Base-by-base conservation (phyloP, 2,329 filamentous ascomycete species). In the Fusarium virguliforme region DNA sequence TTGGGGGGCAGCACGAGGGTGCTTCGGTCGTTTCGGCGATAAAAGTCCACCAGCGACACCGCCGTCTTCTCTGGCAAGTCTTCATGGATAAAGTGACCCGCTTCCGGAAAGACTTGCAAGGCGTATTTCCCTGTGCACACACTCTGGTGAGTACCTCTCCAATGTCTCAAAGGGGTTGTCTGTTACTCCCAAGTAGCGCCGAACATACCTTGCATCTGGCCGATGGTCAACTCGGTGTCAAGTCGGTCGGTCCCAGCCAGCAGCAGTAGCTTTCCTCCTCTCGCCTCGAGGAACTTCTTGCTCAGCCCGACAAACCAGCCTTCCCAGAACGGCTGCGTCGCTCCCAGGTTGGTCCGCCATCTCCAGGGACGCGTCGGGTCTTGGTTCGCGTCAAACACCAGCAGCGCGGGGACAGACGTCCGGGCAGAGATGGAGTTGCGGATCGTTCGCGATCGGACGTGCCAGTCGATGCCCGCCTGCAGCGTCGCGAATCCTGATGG, bases 21-120 rank as follows among this genome's bases (percentile, higher is more conserved):
- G 75, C 90, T 94, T 67, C 95, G 87, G 82, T 98, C 95, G 78
- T 99, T 99, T 59, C 96, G 87, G 73, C 91, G 92, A 77, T 96
- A 95, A 78, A 99, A 98, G 78, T 99, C 96, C 2, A 92, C 93
- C 57, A 98, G 84, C 8, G 94, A 88, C 74, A 92, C 86, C 1
- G 96, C 96, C 46, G 92, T 97, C 84, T 95, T 97, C 77, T 94
- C 92, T 0, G 96, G 95, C 55, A 95, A 88, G 79, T 99, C 96
- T 80, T 99, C 96, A 72, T 99, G 96, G 62, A 99, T 90, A 77
- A 99, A 99, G 80, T 99, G 96, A 0, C 96, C 96, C 2, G 96
- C 94, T 79, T 97, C 94, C 1, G 96, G 95, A 75, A 98, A 93
- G 7, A 99, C 95, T 74, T 97, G 93, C 50, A 99, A 85, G 63